phyloP scores from a whole-genome alignment of 257 asterid species.

The Plantago major region DNA sequence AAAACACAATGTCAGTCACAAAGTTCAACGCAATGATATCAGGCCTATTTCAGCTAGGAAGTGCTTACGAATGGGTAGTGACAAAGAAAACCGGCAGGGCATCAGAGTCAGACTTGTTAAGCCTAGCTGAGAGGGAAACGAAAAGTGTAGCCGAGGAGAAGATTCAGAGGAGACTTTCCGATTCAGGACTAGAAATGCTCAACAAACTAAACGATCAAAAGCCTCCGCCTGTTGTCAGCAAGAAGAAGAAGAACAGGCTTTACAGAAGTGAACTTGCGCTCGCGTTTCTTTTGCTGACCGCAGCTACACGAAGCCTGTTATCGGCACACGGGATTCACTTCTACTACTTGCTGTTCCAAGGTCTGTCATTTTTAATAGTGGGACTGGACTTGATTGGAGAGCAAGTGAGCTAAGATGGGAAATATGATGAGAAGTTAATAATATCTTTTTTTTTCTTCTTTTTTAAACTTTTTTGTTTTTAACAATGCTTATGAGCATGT shows the following conservation, averaged over 20 bases:
- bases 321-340: constrained; percentile 42
- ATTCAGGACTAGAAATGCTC: constrained; percentile 33
- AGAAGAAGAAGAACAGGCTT: constrained; percentile 28
- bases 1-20: constrained; percentile 46
- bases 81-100: constrained; percentile 44
- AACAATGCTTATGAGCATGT: constrained; percentile 1
- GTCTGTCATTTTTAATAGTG: constrained; percentile 30
- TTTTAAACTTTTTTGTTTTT: not conserved
- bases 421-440: not conserved
- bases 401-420: constrained; percentile 26
- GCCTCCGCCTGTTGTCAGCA: not conserved
- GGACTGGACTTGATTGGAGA: constrained; percentile 42
- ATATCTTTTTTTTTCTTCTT: not conserved
- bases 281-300: constrained; percentile 38
- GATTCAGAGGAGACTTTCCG: constrained; percentile 33
- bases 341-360: constrained; percentile 41
- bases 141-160: constrained; percentile 23
- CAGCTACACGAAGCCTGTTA: constrained; percentile 35
- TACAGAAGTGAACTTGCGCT: constrained; percentile 30
- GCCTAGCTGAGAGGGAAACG: constrained; percentile 37
- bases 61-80: constrained; percentile 45
- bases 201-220: constrained; percentile 26
- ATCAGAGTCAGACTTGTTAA: constrained; percentile 35
- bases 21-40: constrained; percentile 49
- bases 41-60: constrained; percentile 41